A percentile compares a stretch with the other conserved stretches of the same genome.
These are phyloP conservation scores for Gomphus sp. DNA, from an alignment of 1,284 basidiomycete genomes.

Conservation along the genomic window DNA sequence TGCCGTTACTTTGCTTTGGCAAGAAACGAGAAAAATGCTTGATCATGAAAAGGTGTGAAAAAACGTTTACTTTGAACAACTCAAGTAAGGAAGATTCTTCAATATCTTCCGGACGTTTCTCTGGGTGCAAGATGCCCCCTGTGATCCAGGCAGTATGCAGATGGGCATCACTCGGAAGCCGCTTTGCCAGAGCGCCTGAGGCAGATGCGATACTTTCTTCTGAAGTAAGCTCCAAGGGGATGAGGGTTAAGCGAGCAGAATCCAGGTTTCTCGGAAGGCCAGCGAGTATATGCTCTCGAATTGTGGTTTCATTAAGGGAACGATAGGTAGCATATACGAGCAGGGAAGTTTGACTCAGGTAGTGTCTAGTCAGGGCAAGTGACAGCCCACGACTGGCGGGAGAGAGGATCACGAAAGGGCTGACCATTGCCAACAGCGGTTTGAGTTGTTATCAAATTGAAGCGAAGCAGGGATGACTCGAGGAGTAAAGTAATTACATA, in stretches of 20 bases:
- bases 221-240: conserved; percentile 41
- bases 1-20: conserved; percentile 5
- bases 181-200: conserved; percentile 30
- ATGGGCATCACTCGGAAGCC: conserved; percentile 28
- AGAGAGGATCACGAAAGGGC: conserved; percentile 37
- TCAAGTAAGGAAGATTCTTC: conserved; percentile 33
- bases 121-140: conserved; percentile 46
- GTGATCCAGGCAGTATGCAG: conserved; percentile 49
- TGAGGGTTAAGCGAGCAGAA: conserved; percentile 31
- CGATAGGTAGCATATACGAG: conserved; percentile 51
- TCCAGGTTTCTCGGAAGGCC: conserved; percentile 23
- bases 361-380: conserved; percentile 46
- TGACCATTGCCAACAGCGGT: neutral
- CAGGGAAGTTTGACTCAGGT: conserved; percentile 35
- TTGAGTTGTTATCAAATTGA: neutral
- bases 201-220: conserved; percentile 42
- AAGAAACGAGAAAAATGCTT: conserved; percentile 55
- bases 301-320: conserved; percentile 24
- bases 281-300: conserved; percentile 34
- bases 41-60: conserved; percentile 53
- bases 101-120: conserved; percentile 47
- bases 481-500: no score
- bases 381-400: conserved; percentile 44
- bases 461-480: no score
- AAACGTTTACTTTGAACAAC: conserved; percentile 47